Conservation (phyloP, 352 stramenopile genomes). For the Pythium utonaiense region DNA sequence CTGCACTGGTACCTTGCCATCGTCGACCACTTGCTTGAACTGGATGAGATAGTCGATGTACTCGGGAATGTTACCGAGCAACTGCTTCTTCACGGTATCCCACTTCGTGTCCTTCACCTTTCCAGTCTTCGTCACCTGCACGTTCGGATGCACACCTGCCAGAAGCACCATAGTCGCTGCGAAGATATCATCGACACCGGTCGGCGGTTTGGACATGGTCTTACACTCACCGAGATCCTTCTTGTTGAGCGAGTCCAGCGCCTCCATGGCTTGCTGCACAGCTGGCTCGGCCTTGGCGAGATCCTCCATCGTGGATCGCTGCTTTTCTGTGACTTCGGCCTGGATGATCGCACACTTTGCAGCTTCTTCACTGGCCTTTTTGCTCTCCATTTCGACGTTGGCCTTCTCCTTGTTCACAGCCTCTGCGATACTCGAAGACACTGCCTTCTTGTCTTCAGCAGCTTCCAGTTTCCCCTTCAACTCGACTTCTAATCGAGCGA, state of each 20-base stretch:
- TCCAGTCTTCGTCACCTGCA: constrained; percentile 91
- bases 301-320: constrained; percentile 85
- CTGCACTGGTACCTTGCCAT: constrained; percentile 85
- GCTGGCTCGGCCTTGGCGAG: constrained; percentile 93
- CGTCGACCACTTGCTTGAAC: constrained; percentile 94
- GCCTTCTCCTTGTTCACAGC: constrained; percentile 94
- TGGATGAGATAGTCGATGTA: constrained; percentile 94
- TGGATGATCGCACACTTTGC: constrained; percentile 93
- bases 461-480: constrained; percentile 95
- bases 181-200: constrained; percentile 95
- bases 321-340: constrained; percentile 91
- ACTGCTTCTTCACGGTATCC: constrained; percentile 93
- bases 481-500: constrained; percentile 91
- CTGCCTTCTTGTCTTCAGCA: constrained; percentile 94
- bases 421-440: constrained; percentile 93
- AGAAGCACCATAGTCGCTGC: constrained; percentile 91
- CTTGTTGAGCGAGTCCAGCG: constrained; percentile 95
- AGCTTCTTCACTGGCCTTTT: constrained; percentile 90
- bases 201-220: constrained; percentile 94
- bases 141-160: constrained; percentile 92
- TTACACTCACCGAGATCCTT: constrained; percentile 97
- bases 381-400: constrained; percentile 94
- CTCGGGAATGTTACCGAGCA: constrained; percentile 94
- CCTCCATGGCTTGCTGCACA: constrained; percentile 94
- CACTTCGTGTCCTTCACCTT: constrained; percentile 96